These are phyloP conservation scores for Bolboschoenus planiculmis DNA, from an alignment of 176 grass and related monocot genomes.

Conservation along the genomic window DNA sequence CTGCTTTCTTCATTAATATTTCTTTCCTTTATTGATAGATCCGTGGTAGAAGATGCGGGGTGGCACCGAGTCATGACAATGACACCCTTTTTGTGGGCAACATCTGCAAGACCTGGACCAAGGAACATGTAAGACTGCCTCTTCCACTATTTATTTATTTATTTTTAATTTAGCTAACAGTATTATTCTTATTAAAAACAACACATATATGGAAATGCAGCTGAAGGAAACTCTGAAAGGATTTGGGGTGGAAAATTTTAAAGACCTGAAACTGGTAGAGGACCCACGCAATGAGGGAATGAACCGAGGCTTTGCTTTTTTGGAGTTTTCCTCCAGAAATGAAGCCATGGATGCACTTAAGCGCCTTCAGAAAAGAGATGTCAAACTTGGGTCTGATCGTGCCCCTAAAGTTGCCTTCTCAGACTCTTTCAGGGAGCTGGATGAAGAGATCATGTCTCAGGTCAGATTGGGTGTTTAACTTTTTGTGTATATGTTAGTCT, in stretches of 20 bases:
- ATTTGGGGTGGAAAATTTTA: conserved; percentile 59
- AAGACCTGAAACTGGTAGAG: conserved; percentile 72
- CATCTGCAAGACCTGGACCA: conserved; percentile 83
- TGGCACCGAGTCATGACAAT: conserved; percentile 58
- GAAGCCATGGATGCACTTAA: conserved; percentile 57
- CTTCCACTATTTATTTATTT: background rate
- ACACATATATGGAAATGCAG: conserved; percentile 21
- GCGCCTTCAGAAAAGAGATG: conserved; percentile 52
- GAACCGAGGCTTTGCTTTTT: conserved; percentile 83
- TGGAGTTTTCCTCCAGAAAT: conserved; percentile 54
- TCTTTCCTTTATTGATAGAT: conserved; percentile 31
- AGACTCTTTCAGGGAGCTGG: conserved; percentile 56
- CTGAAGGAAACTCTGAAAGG: conserved; percentile 48
- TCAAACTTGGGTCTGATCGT: conserved; percentile 65
- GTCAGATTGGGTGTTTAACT: conserved; percentile 10
- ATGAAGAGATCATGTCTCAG: conserved; percentile 65
- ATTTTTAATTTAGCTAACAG: background rate
- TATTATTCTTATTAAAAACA: background rate
- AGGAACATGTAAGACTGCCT: conserved; percentile 49
- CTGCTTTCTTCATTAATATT: conserved; percentile 1
- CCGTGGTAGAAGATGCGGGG: conserved; percentile 48
- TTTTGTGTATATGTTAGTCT: background rate
- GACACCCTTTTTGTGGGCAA: conserved; percentile 73
- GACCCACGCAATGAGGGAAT: conserved; percentile 51
- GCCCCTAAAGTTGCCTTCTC: conserved; percentile 69